Evolutionary conservation across 2,329 filamentous ascomycete species (phyloP), one percentile per base, ranked within the genome.

Genomic region (Tympanopsis confertula): DNA sequence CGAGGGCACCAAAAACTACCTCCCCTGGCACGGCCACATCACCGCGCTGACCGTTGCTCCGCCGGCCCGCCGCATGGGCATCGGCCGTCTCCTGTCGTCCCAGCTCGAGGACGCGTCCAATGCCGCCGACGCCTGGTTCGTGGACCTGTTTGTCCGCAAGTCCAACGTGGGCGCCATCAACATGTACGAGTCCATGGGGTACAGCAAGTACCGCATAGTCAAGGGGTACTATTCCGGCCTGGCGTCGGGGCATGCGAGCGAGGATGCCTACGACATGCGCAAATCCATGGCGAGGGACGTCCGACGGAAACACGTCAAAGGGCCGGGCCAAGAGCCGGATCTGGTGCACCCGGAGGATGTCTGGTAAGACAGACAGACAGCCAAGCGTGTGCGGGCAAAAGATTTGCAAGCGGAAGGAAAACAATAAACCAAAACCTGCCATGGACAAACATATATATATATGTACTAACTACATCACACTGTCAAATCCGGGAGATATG

Each of bases 21-120:
- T 94, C n/a, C 89, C 89, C n/a, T 96, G 87, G 86, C 91, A 98
- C 63, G 89, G 87, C 15, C 91, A 98, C 61, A 94, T 98, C 54
- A 98, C 91, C 4, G 91, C 89, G 24, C 69, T 98, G 37, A 96
- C 91, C 0, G 86, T 98, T 15, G 82, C 89, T 1, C 91, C 91
- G 0, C 77, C 82, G 40, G 86, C 86, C 36, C 80, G 91, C 19
- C 76, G 91, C 32, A 71, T 91, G 13, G 89, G 91, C 13, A 83
- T 95, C 49, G 91, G 89, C 37, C 86, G 82, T 42, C 80, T 82
- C 35, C 69, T 98, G 26, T 87, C 83, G 0, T 73, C 83, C 50
- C 78, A 85, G 40, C 69, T 98, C 20, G 89, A 95, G 58, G 68
- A 70, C n/a, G 80, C 78, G 2, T 86, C 85, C 29, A 83, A 95